Percentiles rank a stretch among this genome's conserved stretches.
Evolutionary conservation across 2,329 filamentous ascomycete species (phyloP).

Genomic region (Coniochaeta ligniaria): DNA sequence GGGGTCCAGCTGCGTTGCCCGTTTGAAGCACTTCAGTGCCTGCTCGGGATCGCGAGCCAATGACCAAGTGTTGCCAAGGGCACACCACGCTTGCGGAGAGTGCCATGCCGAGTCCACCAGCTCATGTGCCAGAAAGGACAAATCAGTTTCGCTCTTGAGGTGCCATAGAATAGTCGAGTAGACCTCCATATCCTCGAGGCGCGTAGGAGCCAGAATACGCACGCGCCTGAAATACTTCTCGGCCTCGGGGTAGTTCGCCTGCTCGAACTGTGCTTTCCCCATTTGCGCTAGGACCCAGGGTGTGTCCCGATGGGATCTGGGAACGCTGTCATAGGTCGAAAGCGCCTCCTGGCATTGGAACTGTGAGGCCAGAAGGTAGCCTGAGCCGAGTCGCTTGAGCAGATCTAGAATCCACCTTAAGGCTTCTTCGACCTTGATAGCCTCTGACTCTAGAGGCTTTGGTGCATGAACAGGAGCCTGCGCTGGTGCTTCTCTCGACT

Average conservation of each 20-base stretch:
- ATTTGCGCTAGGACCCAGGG: slow-evolving; percentile 91
- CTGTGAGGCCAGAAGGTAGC: slow-evolving; percentile 69
- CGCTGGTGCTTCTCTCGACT: slow-evolving; percentile 21
- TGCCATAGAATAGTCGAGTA: slow-evolving; percentile 99
- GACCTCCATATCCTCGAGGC: slow-evolving; percentile 92
- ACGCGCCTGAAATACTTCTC: slow-evolving; percentile 80
- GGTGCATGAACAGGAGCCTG: slow-evolving; percentile 26
- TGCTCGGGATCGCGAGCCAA: slow-evolving; percentile 89
- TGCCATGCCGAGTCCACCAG: slow-evolving; percentile 80
- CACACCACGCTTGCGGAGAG: slow-evolving; percentile 93
- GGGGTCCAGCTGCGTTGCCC: slow-evolving; percentile 83
- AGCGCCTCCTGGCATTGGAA: slow-evolving; percentile 76
- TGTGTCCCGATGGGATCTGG: slow-evolving; percentile 73
- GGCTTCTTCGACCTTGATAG: slow-evolving; percentile 64
- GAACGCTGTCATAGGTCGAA: slow-evolving; percentile 63
- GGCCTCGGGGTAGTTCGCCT: slow-evolving; percentile 76
- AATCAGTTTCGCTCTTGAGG: slow-evolving; percentile 81
- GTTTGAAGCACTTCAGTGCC: slow-evolving; percentile 87
- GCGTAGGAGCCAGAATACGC: slow-evolving; percentile 70
- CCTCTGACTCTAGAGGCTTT: slow-evolving; percentile 43
- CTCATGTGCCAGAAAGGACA: slow-evolving; percentile 88
- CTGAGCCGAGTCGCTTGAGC: slow-evolving; percentile 72
- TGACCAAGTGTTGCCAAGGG: slow-evolving; percentile 90
- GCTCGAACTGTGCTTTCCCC: slow-evolving; percentile 86
- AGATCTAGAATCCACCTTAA: slow-evolving; percentile 72